Evolutionary conservation across 768 basidiomycete genomes (phyloP).

Genomic region (Termitomyces sp.): DNA sequence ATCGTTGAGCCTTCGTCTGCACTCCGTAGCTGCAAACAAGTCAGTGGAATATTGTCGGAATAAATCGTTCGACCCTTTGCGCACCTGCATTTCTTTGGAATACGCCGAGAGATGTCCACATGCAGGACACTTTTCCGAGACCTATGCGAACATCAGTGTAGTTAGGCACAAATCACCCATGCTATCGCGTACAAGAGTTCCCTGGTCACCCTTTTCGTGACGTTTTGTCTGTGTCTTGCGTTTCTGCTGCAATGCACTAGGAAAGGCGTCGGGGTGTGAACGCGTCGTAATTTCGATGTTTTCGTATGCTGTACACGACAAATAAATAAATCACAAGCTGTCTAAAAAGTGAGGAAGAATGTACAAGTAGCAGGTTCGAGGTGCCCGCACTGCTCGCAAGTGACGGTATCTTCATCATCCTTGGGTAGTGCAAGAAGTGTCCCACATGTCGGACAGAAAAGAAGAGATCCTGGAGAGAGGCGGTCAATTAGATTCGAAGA

Average conservation of each 20-base stretch:
- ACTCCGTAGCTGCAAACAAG: conserved; percentile 57
- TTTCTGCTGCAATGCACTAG: conserved; percentile 81
- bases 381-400: conserved; percentile 85
- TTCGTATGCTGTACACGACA: conserved; percentile 60
- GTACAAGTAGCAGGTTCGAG: conserved; percentile 85
- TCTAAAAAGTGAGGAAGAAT: conserved; percentile 24
- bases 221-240: conserved; percentile 84
- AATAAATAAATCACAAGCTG: not conserved
- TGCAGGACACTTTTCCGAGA: conserved; percentile 83
- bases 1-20: conserved; percentile 95
- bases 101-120: conserved; percentile 85
- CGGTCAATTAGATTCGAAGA: not conserved
- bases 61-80: conserved; percentile 11
- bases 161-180: not conserved
- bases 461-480: conserved; percentile 60
- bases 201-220: conserved; percentile 68
- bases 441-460: conserved; percentile 94
- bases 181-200: conserved; percentile 33
- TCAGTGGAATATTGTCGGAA: not conserved
- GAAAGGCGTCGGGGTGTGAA: conserved; percentile 93
- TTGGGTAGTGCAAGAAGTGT: conserved; percentile 81
- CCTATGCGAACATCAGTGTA: conserved; percentile 35
- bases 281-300: conserved; percentile 85
- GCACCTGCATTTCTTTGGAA: conserved; percentile 84
- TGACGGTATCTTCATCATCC: conserved; percentile 67